Conservation (phyloP, 768 basidiomycete genomes). For the Udeniomyces megalosporus region DNA sequence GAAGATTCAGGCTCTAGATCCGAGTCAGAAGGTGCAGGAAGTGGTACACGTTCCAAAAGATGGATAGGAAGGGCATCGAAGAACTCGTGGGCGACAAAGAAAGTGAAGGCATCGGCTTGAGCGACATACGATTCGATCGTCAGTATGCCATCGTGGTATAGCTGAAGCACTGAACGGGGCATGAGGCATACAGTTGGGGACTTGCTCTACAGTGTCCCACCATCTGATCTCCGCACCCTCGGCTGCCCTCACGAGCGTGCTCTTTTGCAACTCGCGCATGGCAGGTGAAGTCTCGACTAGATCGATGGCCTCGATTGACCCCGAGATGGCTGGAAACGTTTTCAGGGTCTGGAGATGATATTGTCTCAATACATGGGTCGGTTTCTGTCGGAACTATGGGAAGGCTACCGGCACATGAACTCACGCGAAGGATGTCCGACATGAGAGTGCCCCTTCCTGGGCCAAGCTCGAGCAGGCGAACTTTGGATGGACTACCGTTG, state of each 20-base stretch:
- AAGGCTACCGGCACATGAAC: too few species aligned
- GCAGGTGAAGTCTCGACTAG: constrained; percentile 65
- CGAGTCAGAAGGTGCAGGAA: background rate
- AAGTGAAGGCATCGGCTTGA: constrained; percentile 45
- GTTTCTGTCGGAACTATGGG: constrained; percentile 18
- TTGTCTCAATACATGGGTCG: too few species aligned
- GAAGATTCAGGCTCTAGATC: background rate
- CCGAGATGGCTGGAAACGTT: constrained; percentile 18
- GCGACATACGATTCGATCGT: too few species aligned
- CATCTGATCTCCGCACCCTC: constrained; percentile 37
- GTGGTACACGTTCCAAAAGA: constrained; percentile 50
- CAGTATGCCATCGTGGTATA: too few species aligned
- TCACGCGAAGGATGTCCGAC: constrained; percentile 69
- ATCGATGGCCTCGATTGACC: constrained; percentile 33
- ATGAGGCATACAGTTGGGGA: constrained; percentile 34
- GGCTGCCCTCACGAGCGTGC: constrained; percentile 33
- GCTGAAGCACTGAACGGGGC: too few species aligned
- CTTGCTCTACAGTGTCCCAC: constrained; percentile 56
- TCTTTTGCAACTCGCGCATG: constrained; percentile 48
- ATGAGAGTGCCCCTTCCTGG: constrained; percentile 87
- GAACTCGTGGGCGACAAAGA: constrained; percentile 89
- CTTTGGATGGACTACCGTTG: constrained; percentile 35
- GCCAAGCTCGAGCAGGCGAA: constrained; percentile 77
- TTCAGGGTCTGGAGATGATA: constrained; percentile 26
- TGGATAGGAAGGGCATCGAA: constrained; percentile 93